These are phyloP conservation scores for Dactylella cylindrospora DNA, from an alignment of 2,329 filamentous ascomycete species.

Conservation along the genomic window DNA sequence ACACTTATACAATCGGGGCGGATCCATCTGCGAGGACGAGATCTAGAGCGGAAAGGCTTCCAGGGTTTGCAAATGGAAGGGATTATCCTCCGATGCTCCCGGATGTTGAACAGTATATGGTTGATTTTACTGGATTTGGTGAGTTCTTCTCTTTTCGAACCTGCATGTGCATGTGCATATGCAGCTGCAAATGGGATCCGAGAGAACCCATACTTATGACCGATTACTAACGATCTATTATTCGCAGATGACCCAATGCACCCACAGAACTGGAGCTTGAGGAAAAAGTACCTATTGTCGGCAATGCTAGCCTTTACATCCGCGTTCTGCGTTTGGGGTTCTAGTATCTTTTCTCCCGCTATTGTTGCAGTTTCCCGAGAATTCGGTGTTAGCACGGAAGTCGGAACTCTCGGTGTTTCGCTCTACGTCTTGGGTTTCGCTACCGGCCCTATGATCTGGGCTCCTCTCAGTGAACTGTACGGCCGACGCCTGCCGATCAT, in stretches of 20 bases:
- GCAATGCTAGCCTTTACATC: conserved; percentile 73
- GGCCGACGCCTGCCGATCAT: conserved; percentile 67
- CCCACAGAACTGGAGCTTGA: conserved; percentile 80
- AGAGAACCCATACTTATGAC: too few species aligned
- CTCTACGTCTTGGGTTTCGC: conserved; percentile 73
- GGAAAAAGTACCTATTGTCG: conserved; percentile 73
- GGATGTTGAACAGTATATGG: conserved; percentile 73
- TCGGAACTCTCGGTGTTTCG: conserved; percentile 66
- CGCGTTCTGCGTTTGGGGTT: conserved; percentile 69
- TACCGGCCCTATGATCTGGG: conserved; percentile 70
- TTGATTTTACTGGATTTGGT: conserved; percentile 75
- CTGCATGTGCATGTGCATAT: too few species aligned
- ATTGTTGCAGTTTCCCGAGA: conserved; percentile 60
- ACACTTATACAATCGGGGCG: conserved; percentile 34
- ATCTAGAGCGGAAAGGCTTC: conserved; percentile 34
- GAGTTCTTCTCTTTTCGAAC: conserved; percentile 5
- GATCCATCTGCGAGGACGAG: conserved; percentile 20
- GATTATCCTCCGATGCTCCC: conserved; percentile 68
- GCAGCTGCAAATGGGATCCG: too few species aligned
- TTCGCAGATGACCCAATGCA: conserved; percentile 72
- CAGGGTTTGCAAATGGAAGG: conserved; percentile 31
- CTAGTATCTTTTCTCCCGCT: conserved; percentile 72
- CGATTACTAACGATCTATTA: not conserved
- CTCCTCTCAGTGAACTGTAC: conserved; percentile 70
- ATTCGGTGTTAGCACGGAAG: conserved; percentile 64